Evolutionary conservation across 345 rosid genomes (phyloP), one percentile per base, ranked within the genome.

Genomic region (Viola odorata): DNA sequence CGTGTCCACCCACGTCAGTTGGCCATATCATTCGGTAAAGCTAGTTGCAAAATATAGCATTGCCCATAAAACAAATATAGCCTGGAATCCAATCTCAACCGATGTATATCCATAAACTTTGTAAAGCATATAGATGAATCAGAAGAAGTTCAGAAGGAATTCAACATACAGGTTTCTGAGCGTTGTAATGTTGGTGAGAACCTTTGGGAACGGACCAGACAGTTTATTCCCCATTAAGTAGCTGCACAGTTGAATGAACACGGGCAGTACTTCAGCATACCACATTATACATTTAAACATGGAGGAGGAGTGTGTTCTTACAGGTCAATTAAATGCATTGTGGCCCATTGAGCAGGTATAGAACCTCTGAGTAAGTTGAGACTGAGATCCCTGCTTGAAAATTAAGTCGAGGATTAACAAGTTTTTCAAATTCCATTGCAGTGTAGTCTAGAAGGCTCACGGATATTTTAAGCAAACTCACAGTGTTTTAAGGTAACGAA

Each of bases 141-240:
- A 23, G 32, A 23, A 23, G 32, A 17, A 13, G 32, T 13, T 1
- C 12, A 14, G 38, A 36, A 41, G 42, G 40, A 55, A 52, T 7
- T 40, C 12, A 48, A 74, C 91, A 51, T 91, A 91, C 98, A 91
- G 53, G 80, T 82, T 91, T 65, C 41, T 73, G 62, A 88, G 87
- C 40, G 79, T 72, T 54, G 81, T 78, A 64, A 91, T 78, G 59
- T 71, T 75, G 57, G 91, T 83, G 58, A 91, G 71, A 58, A 75
- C 87, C 71, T 61, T 80, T 3, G 98, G 98, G 61, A 91, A 91
- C 47, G 95, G 78, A 58, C 96, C 98, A 12, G 95, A 83, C 68
- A 91, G 65, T 60, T 73, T 73, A 65, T 88, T 91, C 71, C 98
- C 98, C 98, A 91, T 91, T 40, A 91, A 67, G 58, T 82, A 86